phyloP scores from a whole-genome alignment of 192 early-diverging fungal genomes.

The Umbelopsis sp. region DNA sequence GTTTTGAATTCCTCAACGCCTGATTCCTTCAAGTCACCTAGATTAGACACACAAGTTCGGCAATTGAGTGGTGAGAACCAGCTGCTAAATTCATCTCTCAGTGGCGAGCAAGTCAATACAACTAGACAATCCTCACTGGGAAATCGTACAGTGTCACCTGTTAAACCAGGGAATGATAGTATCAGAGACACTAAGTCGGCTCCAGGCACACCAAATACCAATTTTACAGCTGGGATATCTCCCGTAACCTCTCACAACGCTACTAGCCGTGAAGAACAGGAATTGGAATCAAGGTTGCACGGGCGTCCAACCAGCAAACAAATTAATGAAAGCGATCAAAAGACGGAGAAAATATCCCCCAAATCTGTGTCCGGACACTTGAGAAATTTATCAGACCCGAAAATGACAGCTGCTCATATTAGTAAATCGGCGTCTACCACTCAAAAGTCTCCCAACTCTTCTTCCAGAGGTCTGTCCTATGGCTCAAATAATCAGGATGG shows the following conservation, averaged over 20 bases:
- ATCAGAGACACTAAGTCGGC: not conserved
- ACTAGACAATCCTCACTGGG: not conserved
- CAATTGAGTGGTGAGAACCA: not conserved
- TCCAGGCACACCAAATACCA: not conserved
- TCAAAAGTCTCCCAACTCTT: not conserved
- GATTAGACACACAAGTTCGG: not conserved
- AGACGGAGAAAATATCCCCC: no score
- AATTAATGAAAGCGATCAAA: no score
- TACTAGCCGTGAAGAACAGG: no score
- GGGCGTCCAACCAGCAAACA: no score
- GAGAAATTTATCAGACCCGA: not conserved
- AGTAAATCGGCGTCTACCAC: not conserved
- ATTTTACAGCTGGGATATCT: not conserved
- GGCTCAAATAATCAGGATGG: not conserved
- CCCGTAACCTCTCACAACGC: not conserved
- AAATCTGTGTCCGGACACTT: no score
- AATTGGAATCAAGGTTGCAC: no score
- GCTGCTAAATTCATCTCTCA: not conserved
- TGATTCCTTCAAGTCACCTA: conserved; percentile 2
- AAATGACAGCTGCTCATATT: not conserved
- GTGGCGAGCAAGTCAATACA: not conserved
- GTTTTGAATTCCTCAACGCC: not conserved
- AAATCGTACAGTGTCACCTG: not conserved
- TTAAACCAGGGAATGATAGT: not conserved
- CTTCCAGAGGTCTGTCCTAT: not conserved